A percentile compares a stretch with the other conserved stretches of the same genome.
These are phyloP conservation scores for Solanum hybrid DNA, from an alignment of 305 asterid species.

Conservation along the genomic window DNA sequence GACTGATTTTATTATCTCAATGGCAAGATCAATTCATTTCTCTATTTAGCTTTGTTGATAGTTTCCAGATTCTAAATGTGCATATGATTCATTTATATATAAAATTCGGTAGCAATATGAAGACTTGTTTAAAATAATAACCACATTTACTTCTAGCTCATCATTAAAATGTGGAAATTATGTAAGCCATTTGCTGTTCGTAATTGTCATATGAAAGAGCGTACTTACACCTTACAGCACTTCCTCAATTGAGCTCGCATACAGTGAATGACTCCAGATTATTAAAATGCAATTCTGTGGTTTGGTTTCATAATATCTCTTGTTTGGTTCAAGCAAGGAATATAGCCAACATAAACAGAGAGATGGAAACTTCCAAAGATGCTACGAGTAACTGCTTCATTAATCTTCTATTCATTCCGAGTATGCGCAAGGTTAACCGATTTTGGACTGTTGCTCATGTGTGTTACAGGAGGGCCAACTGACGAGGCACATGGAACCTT, in stretches of 20 bases:
- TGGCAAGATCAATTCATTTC: background rate
- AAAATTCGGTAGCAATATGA: background rate
- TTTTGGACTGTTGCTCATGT: background rate
- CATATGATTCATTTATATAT: background rate
- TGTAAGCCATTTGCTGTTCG: background rate
- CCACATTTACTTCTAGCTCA: background rate
- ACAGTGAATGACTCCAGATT: background rate
- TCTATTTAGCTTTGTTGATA: background rate
- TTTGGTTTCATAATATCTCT: background rate
- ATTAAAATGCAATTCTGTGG: background rate
- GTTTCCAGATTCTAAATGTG: background rate
- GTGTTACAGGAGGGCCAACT: slow-evolving; percentile 76
- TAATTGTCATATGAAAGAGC: background rate
- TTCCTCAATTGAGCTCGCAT: background rate
- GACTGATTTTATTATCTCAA: background rate
- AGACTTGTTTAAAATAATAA: background rate
- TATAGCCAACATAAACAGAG: background rate
- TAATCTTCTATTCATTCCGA: background rate
- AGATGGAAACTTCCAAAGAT: background rate
- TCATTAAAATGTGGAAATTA: background rate
- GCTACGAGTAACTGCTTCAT: background rate
- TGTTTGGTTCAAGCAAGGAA: background rate
- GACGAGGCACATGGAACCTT: slow-evolving; percentile 77
- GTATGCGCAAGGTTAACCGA: background rate
- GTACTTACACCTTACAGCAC: background rate